Evolutionary conservation across 169 alveolate genomes (phyloP), one percentile per base, ranked within the genome.

Genomic region (Prorocentrum cordatum): DNA sequence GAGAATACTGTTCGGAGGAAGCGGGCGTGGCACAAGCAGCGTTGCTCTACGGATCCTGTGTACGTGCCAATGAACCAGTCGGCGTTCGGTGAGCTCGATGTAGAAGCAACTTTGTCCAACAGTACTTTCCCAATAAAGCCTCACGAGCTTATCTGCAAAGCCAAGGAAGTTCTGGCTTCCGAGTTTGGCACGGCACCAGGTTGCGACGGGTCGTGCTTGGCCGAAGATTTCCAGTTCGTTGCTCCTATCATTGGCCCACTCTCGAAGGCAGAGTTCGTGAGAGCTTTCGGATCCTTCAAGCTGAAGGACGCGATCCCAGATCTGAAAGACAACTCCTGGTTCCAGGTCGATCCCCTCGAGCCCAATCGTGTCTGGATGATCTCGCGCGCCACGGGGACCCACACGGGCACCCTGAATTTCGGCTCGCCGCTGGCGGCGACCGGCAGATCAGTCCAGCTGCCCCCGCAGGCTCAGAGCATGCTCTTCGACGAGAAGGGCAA

Each of bases 331-430:
- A 77, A 77, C 47, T 35, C 64, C 75, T 77, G 88, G 88, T 59
- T 12, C 50, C 33, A 70, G 67, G 88, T 77, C 14, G 88, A 77
- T 24, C 88, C 88, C 5, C 42, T 77, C 62, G 88, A 77, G 62
- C 88, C 88, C n/a, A 77, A 77, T 33, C 88, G 88, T 6, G 88
- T 77, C 5, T 77, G 88, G 88, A 58, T 77, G 75, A 36, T 77
- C 73, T 62, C 88, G 18, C 88, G 88, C 16, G 88, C 88, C 47
- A 77, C 88, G 3, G 88, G 88, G 18, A 77, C 88, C 3, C 88
- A 77, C 88, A 77, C 88, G 9, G 88, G 88, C 39, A 66, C 88
- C 9, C 26, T 77, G 64, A 31, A 59, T 45, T 66, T 31, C 14
- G 75, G 50, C 33, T 33, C 59, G 59, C 38, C 83, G 39, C 42